Percentiles rank a stretch among this genome's conserved stretches.
These are phyloP conservation scores for Penicilliopsis zonata DNA, from an alignment of 495 filamentous ascomycete genomes.

Conservation along the genomic window DNA sequence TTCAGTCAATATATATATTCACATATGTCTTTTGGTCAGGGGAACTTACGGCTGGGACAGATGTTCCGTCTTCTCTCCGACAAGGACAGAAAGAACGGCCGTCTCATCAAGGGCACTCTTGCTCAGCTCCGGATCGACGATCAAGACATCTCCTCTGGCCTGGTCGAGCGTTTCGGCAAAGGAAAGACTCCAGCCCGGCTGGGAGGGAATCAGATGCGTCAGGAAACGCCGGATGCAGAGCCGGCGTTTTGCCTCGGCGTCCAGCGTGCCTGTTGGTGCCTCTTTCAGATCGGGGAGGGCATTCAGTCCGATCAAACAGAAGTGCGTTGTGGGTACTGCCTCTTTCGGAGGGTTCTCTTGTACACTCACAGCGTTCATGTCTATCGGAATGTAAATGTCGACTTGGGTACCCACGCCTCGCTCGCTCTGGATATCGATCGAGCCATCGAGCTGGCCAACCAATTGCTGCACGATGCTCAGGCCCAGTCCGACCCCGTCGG, in stretches of 20 bases:
- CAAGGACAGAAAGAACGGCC: too few species aligned
- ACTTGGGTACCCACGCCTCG: slow-evolving; percentile 46
- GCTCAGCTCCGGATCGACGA: too few species aligned
- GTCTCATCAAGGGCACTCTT: too few species aligned
- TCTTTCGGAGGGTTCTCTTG: neutral
- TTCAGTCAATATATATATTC: too few species aligned
- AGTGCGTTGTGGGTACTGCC: neutral
- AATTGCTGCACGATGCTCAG: slow-evolving; percentile 59
- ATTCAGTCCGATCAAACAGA: slow-evolving; percentile 21
- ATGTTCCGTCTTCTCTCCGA: too few species aligned
- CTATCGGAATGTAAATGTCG: slow-evolving; percentile 40
- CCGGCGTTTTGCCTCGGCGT: slow-evolving; percentile 20
- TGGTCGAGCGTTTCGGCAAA: slow-evolving; percentile 16
- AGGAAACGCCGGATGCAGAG: slow-evolving; percentile 20
- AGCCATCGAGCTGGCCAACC: slow-evolving; percentile 44
- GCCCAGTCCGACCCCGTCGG: slow-evolving; percentile 57
- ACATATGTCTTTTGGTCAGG: too few species aligned
- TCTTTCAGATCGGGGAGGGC: slow-evolving; percentile 16
- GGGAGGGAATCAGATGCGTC: slow-evolving; percentile 16
- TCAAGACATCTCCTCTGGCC: slow-evolving; percentile 15
- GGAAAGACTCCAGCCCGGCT: slow-evolving; percentile 17
- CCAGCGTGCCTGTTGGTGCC: slow-evolving; percentile 13
- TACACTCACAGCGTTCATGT: too few species aligned
- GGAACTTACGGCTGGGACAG: too few species aligned
- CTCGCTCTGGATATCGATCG: slow-evolving; percentile 46